Evolutionary conservation across 345 rosid species (phyloP).

Genomic region (Luvunga scandens): DNA sequence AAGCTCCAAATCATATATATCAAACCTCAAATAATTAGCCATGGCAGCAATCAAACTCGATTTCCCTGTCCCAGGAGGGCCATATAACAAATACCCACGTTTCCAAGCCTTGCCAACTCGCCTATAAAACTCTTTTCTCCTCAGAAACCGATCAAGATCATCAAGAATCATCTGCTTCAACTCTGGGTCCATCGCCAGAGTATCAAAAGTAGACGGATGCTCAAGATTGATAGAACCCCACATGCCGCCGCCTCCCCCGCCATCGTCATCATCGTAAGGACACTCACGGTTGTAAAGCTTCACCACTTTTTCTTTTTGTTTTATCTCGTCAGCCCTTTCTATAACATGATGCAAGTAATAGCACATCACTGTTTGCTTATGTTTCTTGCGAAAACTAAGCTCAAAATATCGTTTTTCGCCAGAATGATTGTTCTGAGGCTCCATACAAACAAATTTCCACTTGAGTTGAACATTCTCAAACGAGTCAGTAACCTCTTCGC

Average conservation of each 20-base stretch:
- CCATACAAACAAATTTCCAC: constrained; percentile 29
- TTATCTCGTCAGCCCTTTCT: constrained; percentile 28
- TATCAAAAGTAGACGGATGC: constrained; percentile 54
- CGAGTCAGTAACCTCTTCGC: constrained; percentile 33
- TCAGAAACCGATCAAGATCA: constrained; percentile 49
- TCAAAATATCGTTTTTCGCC: constrained; percentile 30
- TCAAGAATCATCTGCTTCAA: constrained; percentile 37
- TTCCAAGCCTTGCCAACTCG: constrained; percentile 64
- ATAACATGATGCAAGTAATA: constrained; percentile 34
- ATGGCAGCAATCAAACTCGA: constrained; percentile 61
- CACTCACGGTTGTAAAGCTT: constrained; percentile 38
- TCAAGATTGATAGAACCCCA: constrained; percentile 52
- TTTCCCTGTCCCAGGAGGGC: constrained; percentile 66
- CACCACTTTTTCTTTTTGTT: constrained; percentile 31
- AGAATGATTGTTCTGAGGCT: background rate
- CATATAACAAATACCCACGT: constrained; percentile 52
- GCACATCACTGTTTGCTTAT: constrained; percentile 23
- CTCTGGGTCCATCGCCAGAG: constrained; percentile 39
- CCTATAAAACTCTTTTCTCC: constrained; percentile 46
- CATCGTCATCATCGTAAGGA: constrained; percentile 19
- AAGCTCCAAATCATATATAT: constrained; percentile 56
- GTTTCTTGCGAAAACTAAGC: constrained; percentile 38
- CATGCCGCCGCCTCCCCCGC: background rate
- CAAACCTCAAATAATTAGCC: constrained; percentile 58
- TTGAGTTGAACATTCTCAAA: constrained; percentile 26